phyloP scores from a whole-genome alignment of 176 grass and related monocot genomes.

The Hordeum vulgare region MorexV3_pseudomolecules_assembly NC_058520.1:55394662-55395161 shows the following conservation, averaged over 20 bases:
- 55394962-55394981: conserved; percentile 6
- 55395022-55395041: too few relatives aligned
- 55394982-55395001: conserved; percentile 1
- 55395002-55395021: too few relatives aligned
- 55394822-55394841: not conserved
- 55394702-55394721: too few relatives aligned
- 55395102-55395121: not conserved
- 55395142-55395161: not conserved
- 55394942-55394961: not conserved
- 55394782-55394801: not conserved
- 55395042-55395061: too few relatives aligned
- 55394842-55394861: too few relatives aligned
- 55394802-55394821: not conserved
- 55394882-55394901: not conserved
- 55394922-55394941: not conserved
- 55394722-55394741: too few relatives aligned
- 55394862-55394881: not conserved
- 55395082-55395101: not conserved
- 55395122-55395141: not conserved
- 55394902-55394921: not conserved
- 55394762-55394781: too few relatives aligned
- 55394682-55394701: too few relatives aligned
- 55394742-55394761: too few relatives aligned
- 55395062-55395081: not conserved
- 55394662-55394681: too few relatives aligned